A percentile compares a stretch with the other conserved stretches of the same genome.
phyloP scores from a whole-genome alignment of 257 asterid species.

The Solanum arcanum region DNA sequence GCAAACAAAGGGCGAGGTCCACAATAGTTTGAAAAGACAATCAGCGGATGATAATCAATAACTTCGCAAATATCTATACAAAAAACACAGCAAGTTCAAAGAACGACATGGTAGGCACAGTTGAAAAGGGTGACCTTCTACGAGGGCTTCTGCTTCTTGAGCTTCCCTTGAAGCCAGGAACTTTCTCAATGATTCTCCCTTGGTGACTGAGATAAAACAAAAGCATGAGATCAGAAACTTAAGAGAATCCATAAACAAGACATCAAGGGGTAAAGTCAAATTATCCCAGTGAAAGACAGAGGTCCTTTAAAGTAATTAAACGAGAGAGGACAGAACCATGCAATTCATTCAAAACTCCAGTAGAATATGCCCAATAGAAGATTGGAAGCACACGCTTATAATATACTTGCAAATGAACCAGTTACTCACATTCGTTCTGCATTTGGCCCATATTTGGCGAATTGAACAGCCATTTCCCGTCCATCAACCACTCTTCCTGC shows the following conservation, averaged over 20 bases:
- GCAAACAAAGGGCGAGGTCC: background rate
- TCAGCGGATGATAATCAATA: background rate
- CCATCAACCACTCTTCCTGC: conserved; percentile 90
- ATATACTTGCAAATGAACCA: background rate
- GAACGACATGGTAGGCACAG: background rate
- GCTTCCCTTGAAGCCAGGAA: conserved; percentile 38
- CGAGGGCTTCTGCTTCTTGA: conserved; percentile 96
- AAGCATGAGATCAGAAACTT: background rate
- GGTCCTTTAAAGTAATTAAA: background rate
- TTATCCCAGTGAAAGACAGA: background rate
- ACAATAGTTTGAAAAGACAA: background rate
- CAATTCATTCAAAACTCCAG: background rate
- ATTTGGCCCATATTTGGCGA: conserved; percentile 95
- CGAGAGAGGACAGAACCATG: background rate
- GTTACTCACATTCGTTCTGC: conserved; percentile 82
- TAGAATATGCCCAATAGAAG: background rate
- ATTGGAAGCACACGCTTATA: background rate
- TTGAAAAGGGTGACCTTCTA: conserved; percentile 34
- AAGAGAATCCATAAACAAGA: background rate
- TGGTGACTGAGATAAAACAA: conserved; percentile 35
- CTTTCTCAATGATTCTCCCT: conserved; percentile 81
- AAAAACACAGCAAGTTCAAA: background rate
- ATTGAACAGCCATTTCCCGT: conserved; percentile 93
- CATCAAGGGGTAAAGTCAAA: background rate
- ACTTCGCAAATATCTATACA: background rate